Evolutionary conservation across 805 yeast species (phyloP).

Genomic region (Deakozyma indianensis): DNA sequence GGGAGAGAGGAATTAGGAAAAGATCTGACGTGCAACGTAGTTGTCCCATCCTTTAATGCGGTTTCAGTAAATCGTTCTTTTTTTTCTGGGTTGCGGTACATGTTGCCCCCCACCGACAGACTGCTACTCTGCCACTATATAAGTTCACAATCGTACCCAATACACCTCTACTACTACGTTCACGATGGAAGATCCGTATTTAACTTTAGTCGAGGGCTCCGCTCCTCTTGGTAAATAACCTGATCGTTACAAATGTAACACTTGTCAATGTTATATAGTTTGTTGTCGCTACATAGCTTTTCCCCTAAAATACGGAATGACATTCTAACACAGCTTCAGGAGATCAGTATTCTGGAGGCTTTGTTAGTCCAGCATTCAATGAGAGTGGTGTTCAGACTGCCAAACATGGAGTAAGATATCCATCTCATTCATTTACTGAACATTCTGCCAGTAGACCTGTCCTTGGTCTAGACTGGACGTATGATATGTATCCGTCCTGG

Average conservation of each 20-base stretch:
- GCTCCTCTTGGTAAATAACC: background rate
- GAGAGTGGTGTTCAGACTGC: background rate
- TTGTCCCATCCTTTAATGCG: no score
- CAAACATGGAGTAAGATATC: background rate
- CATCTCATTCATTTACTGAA: background rate
- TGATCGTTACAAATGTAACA: background rate
- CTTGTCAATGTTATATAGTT: background rate
- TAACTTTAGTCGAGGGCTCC: background rate
- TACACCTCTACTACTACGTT: no score
- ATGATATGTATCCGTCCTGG: background rate
- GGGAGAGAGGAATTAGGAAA: no score
- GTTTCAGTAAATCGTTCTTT: no score
- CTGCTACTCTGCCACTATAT: no score
- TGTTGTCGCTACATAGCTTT: background rate
- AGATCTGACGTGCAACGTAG: no score
- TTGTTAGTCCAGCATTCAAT: slow-evolving; percentile 1
- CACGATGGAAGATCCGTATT: background rate
- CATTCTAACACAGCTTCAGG: no score
- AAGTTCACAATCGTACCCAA: no score
- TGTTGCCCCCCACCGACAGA: no score
- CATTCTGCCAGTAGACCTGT: background rate
- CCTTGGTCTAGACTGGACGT: background rate
- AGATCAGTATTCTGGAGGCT: background rate
- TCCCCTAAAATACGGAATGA: no score
- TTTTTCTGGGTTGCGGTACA: no score